Percentiles rank a stretch among this genome's conserved stretches.
phyloP scores from a whole-genome alignment of 768 basidiomycete genomes.

The Pisolithus tinctorius region DNA sequence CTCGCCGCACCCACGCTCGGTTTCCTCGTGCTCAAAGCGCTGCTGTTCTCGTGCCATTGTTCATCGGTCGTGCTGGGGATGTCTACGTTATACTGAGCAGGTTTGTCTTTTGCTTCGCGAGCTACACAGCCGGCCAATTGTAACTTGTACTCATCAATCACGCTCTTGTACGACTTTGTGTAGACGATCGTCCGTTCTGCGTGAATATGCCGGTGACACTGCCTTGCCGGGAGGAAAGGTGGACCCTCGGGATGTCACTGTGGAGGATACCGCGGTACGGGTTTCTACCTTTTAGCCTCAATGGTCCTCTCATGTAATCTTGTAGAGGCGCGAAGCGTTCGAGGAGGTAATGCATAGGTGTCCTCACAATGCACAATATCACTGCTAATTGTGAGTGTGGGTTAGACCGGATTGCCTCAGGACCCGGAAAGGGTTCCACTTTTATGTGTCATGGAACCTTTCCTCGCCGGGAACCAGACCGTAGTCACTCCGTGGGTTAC shows the following conservation, averaged over 20 bases:
- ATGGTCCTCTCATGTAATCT: not conserved
- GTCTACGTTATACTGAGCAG: slow-evolving; percentile 80
- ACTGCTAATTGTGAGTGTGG: not conserved
- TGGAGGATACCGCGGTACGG: slow-evolving; percentile 75
- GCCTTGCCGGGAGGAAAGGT: slow-evolving; percentile 82
- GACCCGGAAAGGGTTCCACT: slow-evolving; percentile 66
- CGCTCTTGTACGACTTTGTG: not conserved
- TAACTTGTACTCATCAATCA: not conserved
- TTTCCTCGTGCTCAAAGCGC: slow-evolving; percentile 58
- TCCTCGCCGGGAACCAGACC: slow-evolving; percentile 61
- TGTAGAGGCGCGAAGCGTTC: slow-evolving; percentile 77
- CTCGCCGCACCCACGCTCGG: slow-evolving; percentile 22
- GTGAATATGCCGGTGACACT: slow-evolving; percentile 82
- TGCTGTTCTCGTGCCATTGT: slow-evolving; percentile 78
- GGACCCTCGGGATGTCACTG: slow-evolving; percentile 56
- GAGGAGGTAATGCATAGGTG: slow-evolving; percentile 59
- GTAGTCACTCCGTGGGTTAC: slow-evolving; percentile 77
- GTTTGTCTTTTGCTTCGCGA: slow-evolving; percentile 36
- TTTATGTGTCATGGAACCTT: slow-evolving; percentile 74
- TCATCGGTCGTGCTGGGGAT: slow-evolving; percentile 78
- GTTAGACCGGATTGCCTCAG: slow-evolving; percentile 74
- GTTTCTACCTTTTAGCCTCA: not conserved
- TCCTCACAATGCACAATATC: not conserved
- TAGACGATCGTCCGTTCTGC: slow-evolving; percentile 68
- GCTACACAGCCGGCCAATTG: not conserved